These are phyloP conservation scores for Cylindrotheca closterium DNA, from an alignment of 108 stramenopile species.

Conservation along the genomic window DNA sequence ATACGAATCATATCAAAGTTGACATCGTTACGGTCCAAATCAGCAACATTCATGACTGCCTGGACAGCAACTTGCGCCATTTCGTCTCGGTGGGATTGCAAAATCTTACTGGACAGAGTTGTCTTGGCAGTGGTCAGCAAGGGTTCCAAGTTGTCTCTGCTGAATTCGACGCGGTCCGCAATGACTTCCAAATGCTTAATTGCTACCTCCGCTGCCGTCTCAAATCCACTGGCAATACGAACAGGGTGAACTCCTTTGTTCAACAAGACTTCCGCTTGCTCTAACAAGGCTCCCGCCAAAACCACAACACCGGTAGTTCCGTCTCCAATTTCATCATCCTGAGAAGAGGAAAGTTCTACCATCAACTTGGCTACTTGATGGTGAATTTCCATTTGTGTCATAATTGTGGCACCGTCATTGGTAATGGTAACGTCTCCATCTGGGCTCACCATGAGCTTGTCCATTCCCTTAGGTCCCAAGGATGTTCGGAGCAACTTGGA, in stretches of 20 bases:
- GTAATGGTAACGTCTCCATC: conserved; percentile 99
- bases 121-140: conserved; percentile 95
- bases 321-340: conserved; percentile 99
- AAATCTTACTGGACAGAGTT: conserved; percentile 94
- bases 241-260: conserved; percentile 96
- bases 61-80: conserved; percentile 97
- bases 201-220: conserved; percentile 92
- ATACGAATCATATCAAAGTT: conserved; percentile 99
- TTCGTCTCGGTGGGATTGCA: conserved; percentile 92
- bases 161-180: conserved; percentile 87
- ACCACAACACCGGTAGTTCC: conserved; percentile 99
- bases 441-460: conserved; percentile 97
- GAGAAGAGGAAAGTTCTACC: conserved; percentile 93
- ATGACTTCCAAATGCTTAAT: conserved; percentile 83
- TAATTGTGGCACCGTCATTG: conserved; percentile 99
- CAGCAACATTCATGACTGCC: conserved; percentile 95
- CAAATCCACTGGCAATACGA: conserved; percentile 96
- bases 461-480: conserved; percentile 98
- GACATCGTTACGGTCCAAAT: conserved; percentile 96
- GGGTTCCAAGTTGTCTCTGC: conserved; percentile 83
- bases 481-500: conserved; percentile 93
- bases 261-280: conserved; percentile 95
- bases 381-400: conserved; percentile 93
- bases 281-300: conserved; percentile 95
- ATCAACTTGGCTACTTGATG: conserved; percentile 96